A percentile compares a stretch with the other conserved stretches of the same genome.
Conservation (phyloP, 2,329 filamentous ascomycete species). For the Thelonectria discophora region DNA sequence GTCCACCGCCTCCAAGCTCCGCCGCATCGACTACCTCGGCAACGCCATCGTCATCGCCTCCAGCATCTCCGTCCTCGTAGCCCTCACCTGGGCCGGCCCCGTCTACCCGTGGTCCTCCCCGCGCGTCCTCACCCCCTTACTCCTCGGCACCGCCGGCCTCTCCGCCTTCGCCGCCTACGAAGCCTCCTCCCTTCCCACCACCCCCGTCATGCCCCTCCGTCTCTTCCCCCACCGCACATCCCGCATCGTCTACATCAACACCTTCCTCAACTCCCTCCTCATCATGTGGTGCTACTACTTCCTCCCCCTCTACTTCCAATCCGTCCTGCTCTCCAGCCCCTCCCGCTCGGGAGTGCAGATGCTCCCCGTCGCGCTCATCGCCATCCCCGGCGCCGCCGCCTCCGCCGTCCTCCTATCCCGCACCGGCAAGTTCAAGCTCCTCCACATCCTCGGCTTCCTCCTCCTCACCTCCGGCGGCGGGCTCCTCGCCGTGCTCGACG, state of each 20-base stretch:
- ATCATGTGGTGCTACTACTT: conserved; percentile 53
- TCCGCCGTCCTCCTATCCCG: conserved; percentile 43
- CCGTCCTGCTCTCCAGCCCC: conserved; percentile 47
- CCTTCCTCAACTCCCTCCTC: conserved; percentile 34
- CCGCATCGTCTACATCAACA: conserved; percentile 35
- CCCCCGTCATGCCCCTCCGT: conserved; percentile 40
- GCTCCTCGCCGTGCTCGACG: conserved; percentile 50
- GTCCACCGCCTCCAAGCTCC: conserved; percentile 42
- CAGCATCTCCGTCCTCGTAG: conserved; percentile 52
- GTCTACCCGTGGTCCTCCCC: conserved; percentile 52
- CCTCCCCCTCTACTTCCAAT: conserved; percentile 58
- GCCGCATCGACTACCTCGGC: conserved; percentile 56
- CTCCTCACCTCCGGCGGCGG: conserved; percentile 54
- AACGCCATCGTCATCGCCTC: conserved; percentile 52
- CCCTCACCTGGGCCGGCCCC: conserved; percentile 56
- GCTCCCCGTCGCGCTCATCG: conserved; percentile 44
- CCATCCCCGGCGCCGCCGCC: conserved; percentile 41
- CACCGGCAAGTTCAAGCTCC: conserved; percentile 45
- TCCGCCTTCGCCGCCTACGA: conserved; percentile 34
- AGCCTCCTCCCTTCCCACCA: conserved; percentile 30
- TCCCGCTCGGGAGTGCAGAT: conserved; percentile 46
- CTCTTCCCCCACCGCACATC: conserved; percentile 37
- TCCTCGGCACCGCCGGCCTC: conserved; percentile 39
- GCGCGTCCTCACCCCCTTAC: conserved; percentile 52
- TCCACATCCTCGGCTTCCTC: conserved; percentile 48